A percentile compares a stretch with the other conserved stretches of the same genome.
Conservation (phyloP, 148 eudicot species). For the Rhododendron simsii region DNA sequence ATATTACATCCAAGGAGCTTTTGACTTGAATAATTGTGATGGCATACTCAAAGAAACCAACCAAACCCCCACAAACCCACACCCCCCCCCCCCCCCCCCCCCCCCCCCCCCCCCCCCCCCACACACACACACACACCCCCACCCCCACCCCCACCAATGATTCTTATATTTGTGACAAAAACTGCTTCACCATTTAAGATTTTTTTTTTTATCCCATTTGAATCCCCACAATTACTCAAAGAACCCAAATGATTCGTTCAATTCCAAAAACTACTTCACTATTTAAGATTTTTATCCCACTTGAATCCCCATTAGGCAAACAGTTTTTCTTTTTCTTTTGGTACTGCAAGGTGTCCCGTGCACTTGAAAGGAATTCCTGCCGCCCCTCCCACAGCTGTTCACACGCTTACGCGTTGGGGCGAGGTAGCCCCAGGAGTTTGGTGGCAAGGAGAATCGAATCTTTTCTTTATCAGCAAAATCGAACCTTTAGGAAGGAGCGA, state of each 20-base stretch:
- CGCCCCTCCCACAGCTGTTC: too few relatives aligned
- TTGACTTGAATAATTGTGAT: neutral
- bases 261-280: neutral
- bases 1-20: neutral
- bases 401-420: too few relatives aligned
- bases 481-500: too few relatives aligned
- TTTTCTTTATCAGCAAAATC: too few relatives aligned
- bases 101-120: too few relatives aligned
- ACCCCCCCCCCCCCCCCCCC: too few relatives aligned
- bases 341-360: too few relatives aligned
- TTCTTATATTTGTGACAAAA: neutral
- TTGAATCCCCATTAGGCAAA: neutral
- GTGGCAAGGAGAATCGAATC: too few relatives aligned
- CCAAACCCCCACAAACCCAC: too few relatives aligned
- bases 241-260: neutral
- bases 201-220: neutral
- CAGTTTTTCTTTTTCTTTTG: neutral
- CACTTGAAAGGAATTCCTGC: too few relatives aligned
- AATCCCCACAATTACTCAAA: neutral
- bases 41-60: neutral
- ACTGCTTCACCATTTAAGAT: neutral
- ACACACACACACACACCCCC: too few relatives aligned
- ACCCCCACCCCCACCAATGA: neutral
- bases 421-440: too few relatives aligned
- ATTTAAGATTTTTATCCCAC: neutral